Percentiles rank a stretch among this genome's conserved stretches.
Evolutionary conservation across 2,329 filamentous ascomycete genomes (phyloP).

Genomic region (Pseudogymnoascus sp.): DNA sequence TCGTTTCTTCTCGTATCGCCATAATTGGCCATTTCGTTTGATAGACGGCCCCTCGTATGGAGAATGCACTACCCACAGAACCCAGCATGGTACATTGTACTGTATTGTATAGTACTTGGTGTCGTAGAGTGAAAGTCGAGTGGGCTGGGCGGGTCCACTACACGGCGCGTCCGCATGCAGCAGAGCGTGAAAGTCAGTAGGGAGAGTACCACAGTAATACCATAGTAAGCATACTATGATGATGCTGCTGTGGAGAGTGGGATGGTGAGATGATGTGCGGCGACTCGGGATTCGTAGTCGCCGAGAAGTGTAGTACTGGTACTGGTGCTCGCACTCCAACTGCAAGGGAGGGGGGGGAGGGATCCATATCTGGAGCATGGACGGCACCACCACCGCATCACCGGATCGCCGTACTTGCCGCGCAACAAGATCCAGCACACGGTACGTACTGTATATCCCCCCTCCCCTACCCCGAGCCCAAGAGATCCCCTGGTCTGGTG

Average conservation of each 20-base stretch:
- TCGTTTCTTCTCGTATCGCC: background rate
- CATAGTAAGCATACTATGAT: too few species aligned
- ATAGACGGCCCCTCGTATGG: background rate
- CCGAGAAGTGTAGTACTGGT: too few species aligned
- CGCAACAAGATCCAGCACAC: background rate
- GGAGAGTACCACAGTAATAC: too few species aligned
- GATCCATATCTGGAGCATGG: background rate
- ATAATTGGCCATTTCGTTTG: background rate
- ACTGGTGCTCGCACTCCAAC: too few species aligned
- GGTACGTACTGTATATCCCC: background rate
- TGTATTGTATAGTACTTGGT: too few species aligned
- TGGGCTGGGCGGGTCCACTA: background rate
- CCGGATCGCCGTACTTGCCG: background rate
- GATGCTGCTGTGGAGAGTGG: background rate
- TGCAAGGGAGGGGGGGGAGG: too few species aligned
- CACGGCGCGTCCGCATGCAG: background rate
- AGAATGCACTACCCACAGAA: background rate
- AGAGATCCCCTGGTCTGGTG: background rate
- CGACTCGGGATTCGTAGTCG: background rate
- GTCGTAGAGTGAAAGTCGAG: background rate
- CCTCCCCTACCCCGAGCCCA: too few species aligned
- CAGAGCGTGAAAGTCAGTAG: background rate
- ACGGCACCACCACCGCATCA: too few species aligned
- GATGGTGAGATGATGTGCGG: background rate
- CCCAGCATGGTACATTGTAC: too few species aligned